Evolutionary conservation across 2,329 filamentous ascomycete species (phyloP).

Genomic region (Thermothelomyces thermophilus): DNA sequence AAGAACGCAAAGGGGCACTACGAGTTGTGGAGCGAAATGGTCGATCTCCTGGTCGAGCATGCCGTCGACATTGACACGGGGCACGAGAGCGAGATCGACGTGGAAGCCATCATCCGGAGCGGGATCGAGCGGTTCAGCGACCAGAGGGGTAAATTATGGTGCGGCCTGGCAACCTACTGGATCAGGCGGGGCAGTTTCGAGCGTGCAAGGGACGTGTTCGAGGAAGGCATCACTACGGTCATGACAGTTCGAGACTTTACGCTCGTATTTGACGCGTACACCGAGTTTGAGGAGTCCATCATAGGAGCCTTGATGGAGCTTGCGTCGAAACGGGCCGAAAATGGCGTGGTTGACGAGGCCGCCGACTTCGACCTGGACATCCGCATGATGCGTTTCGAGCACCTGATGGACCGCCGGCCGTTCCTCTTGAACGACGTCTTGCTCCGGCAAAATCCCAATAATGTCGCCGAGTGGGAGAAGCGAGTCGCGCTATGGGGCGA

Average conservation of each 20-base stretch:
- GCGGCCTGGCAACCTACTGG: slow-evolving; percentile 92
- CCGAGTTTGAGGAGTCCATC: slow-evolving; percentile 94
- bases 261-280: slow-evolving; percentile 90
- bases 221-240: slow-evolving; percentile 93
- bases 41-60: slow-evolving; percentile 86
- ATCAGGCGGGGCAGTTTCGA: slow-evolving; percentile 90
- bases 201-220: slow-evolving; percentile 84
- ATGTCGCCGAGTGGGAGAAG: slow-evolving; percentile 95
- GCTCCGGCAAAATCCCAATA: slow-evolving; percentile 91
- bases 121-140: slow-evolving; percentile 87
- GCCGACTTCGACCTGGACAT: slow-evolving; percentile 94
- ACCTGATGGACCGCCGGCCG: slow-evolving; percentile 91
- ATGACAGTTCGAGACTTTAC: slow-evolving; percentile 99
- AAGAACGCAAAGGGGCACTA: slow-evolving; percentile 93
- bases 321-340: slow-evolving; percentile 71
- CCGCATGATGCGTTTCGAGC: slow-evolving; percentile 95
- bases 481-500: slow-evolving; percentile 91
- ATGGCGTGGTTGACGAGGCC: slow-evolving; percentile 69
- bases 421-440: slow-evolving; percentile 96
- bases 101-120: slow-evolving; percentile 86
- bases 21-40: slow-evolving; percentile 96
- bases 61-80: slow-evolving; percentile 79
- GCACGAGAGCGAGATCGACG: slow-evolving; percentile 76
- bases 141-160: slow-evolving; percentile 92
- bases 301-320: slow-evolving; percentile 88